A percentile compares a stretch with the other conserved stretches of the same genome.
These are phyloP conservation scores for Coemansia guatemalensis DNA, from an alignment of 192 early-diverging fungal species.

Conservation along the genomic window DNA sequence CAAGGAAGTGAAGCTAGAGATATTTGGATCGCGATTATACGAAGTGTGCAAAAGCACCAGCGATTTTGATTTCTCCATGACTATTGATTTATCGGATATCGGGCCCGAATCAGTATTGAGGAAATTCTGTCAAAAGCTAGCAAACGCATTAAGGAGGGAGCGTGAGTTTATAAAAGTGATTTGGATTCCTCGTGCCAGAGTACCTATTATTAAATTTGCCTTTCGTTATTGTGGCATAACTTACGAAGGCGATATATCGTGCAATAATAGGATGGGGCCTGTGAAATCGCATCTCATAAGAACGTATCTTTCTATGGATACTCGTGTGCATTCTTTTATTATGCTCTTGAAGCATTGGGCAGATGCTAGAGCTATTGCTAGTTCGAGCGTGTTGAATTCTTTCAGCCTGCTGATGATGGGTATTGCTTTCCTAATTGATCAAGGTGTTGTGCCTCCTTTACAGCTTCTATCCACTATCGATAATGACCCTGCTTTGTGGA, in stretches of 20 bases:
- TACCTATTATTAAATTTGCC: conserved; percentile 45
- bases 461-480: conserved; percentile 25
- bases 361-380: conserved; percentile 8
- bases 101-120: not conserved
- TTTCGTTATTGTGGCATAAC: not conserved
- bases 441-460: conserved; percentile 41
- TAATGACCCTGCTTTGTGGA: conserved; percentile 3
- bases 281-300: conserved; percentile 20
- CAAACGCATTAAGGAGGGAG: not conserved
- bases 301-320: conserved; percentile 23
- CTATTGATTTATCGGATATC: not conserved
- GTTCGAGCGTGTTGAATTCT: conserved; percentile 33
- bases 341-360: conserved; percentile 38
- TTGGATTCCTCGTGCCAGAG: conserved; percentile 19
- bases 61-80: conserved; percentile 27
- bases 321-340: conserved; percentile 26
- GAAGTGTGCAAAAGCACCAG: conserved; percentile 13
- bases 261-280: conserved; percentile 15
- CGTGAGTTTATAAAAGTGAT: conserved; percentile 10
- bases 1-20: not conserved
- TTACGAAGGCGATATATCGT: conserved; percentile 40
- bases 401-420: conserved; percentile 45
- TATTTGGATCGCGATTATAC: conserved; percentile 33
- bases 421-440: conserved; percentile 30
- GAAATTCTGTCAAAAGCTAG: not conserved